phyloP scores from a whole-genome alignment of 257 asterid genomes.

The Osmanthus fragrans region DNA sequence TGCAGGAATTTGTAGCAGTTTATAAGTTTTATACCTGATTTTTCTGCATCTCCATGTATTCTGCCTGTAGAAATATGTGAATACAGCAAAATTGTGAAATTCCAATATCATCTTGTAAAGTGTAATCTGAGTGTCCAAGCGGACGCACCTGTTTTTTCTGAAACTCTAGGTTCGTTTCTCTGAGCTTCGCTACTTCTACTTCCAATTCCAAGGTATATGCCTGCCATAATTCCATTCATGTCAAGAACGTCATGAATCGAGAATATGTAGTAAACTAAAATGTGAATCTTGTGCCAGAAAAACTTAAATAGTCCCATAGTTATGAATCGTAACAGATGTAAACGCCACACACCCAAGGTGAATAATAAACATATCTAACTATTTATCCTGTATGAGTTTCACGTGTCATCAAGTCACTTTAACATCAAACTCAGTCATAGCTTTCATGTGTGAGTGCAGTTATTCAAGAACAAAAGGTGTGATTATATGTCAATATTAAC shows the following conservation, averaged over 20 bases:
- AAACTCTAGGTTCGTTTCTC: conserved; percentile 67
- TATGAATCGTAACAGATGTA: not conserved
- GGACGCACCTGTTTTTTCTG: conserved; percentile 66
- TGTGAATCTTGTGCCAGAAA: not conserved
- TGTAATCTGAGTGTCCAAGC: conserved; percentile 13
- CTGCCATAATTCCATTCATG: conserved; percentile 37
- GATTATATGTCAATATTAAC: not conserved
- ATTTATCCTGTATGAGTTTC: too few species aligned
- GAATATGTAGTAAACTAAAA: not conserved
- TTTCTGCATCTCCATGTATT: conserved; percentile 72
- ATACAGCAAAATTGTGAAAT: conserved; percentile 3
- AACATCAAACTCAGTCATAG: not conserved
- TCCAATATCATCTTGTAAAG: not conserved
- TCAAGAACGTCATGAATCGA: not conserved
- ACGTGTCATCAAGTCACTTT: not conserved
- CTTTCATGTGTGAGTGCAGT: not conserved
- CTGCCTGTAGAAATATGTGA: conserved; percentile 51
- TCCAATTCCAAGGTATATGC: conserved; percentile 92
- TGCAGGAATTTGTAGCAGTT: not conserved
- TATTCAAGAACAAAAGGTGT: not conserved
- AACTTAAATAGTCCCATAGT: not conserved
- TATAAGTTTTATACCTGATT: conserved; percentile 54
- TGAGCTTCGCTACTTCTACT: conserved; percentile 84
- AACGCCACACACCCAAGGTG: not conserved
- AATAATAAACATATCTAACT: too few species aligned